Evolutionary conservation across 129 eudicot genomes (phyloP).

Genomic region (Centrapalus pauciflorus): DNA sequence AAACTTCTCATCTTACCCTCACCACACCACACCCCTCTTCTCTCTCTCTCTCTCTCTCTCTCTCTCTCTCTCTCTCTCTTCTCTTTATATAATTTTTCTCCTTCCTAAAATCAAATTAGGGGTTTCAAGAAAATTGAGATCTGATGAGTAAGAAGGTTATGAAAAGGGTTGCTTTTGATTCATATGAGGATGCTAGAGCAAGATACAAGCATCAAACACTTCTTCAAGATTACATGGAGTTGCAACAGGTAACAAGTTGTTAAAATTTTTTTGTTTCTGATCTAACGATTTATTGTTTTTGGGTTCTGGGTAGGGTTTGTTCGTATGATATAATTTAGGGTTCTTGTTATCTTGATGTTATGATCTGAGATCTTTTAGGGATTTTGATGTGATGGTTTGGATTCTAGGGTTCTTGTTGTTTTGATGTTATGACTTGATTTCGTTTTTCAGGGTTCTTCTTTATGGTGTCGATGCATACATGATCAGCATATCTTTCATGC

Average conservation of each 20-base stretch:
- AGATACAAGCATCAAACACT: slow-evolving; percentile 48
- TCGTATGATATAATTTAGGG: neutral
- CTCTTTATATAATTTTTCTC: neutral
- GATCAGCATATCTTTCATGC: neutral
- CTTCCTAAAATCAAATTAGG: neutral
- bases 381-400: neutral
- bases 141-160: slow-evolving; percentile 41
- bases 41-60: too few relatives aligned
- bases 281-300: slow-evolving; percentile 7
- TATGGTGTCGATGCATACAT: neutral
- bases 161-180: slow-evolving; percentile 44
- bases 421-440: too few relatives aligned
- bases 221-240: slow-evolving; percentile 54
- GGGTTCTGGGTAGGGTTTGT: slow-evolving; percentile 4
- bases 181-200: slow-evolving; percentile 40
- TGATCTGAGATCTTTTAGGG: slow-evolving; percentile 1
- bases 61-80: slow-evolving; percentile 14
- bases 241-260: slow-evolving; percentile 37
- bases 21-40: slow-evolving; percentile 9
- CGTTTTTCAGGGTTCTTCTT: too few relatives aligned
- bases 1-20: slow-evolving; percentile 49
- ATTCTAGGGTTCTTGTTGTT: too few relatives aligned
- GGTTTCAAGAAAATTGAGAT: slow-evolving; percentile 12
- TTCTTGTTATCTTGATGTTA: neutral
- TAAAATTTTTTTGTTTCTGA: neutral